Evolutionary conservation across 495 filamentous ascomycete species (phyloP), one percentile per base, ranked within the genome.

Genomic region (Penicillium parvum): DNA sequence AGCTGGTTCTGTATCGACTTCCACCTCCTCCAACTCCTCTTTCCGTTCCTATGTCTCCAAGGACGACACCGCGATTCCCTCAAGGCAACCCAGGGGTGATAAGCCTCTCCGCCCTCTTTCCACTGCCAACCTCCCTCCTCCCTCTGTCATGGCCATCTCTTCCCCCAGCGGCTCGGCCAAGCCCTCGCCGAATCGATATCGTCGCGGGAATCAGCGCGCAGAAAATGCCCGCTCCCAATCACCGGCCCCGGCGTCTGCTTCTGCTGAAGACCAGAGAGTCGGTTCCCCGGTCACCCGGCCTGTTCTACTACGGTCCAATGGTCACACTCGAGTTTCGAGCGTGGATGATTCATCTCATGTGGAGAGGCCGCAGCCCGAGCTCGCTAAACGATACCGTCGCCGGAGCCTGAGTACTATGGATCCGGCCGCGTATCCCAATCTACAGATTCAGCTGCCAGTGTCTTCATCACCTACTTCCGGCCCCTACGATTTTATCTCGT

Each of bases 341-440:
- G 74, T 69, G 4, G 78, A 82, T 63, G 78, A 81, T 49, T 66
- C 66, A 21, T 56, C 60, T 17, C 67, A 71, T 21, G 23, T 62
- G 14, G 62, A 75, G 46, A 60, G 57, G 32, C 38, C 57, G 35
- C 56, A 65, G 33, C 69, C 76, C 12, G 88, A 91, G 34, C 70
- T 81, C 36, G 78, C 83, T 7, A 86, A 86, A 61, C 77, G 85
- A 47, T 86, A 89, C 66, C 74, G 90, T 47, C 78, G 90, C 54
- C 77, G 89, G 40, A 96, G 90, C 59, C 77, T 90, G 71, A 85
- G 86, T 41, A 85, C 78, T 34, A 76, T 95, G 53, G 88, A 92
- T 66, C 78, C 80, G 52, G 55, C 60, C 37, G 64, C 59, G 32
- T 63, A 65, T 33, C 61, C 67, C 6, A 63, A 61, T 40, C 43